phyloP scores from a whole-genome alignment of 1,139 yeast genomes.

The Magnusiomyces starmeri region DNA sequence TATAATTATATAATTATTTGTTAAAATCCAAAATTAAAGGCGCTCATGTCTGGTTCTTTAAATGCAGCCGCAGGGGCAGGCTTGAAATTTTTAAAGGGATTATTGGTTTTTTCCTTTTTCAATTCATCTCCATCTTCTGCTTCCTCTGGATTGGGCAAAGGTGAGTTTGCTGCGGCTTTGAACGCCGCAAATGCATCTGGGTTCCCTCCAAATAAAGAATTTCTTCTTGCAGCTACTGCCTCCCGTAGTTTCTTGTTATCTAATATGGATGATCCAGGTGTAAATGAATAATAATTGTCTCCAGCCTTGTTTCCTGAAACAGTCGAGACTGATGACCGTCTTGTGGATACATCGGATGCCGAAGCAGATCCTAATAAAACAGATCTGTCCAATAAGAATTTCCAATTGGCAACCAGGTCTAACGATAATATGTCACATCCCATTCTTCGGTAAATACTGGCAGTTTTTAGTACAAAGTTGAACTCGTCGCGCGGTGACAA shows the following conservation, averaged over 20 bases:
- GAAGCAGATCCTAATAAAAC: neutral
- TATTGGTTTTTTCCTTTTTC: constrained; percentile 6
- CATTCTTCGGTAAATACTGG: constrained; percentile 71
- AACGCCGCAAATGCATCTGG: neutral
- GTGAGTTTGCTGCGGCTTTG: neutral
- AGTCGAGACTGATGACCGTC: neutral
- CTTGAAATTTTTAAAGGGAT: constrained; percentile 19
- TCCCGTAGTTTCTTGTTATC: constrained; percentile 5
- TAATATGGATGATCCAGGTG: neutral
- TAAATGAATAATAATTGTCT: neutral
- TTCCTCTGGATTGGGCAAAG: constrained; percentile 1
- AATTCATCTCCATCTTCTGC: constrained; percentile 4
- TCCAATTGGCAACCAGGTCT: constrained; percentile 61
- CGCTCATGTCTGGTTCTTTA: constrained; percentile 75
- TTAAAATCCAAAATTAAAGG: constrained; percentile 51
- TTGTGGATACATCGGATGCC: too few relatives aligned
- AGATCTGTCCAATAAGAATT: constrained; percentile 38
- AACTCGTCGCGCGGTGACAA: constrained; percentile 39
- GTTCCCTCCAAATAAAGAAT: constrained; percentile 6
- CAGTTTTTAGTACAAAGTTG: constrained; percentile 52
- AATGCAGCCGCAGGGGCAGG: constrained; percentile 52
- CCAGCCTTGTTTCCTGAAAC: neutral
- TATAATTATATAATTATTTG: neutral
- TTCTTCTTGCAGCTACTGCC: constrained; percentile 5
- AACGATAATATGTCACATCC: constrained; percentile 81